Percentiles rank a stretch among this genome's conserved stretches.
phyloP scores from a whole-genome alignment of 106 monocot species.

The Dendrobium catenatum region DNA sequence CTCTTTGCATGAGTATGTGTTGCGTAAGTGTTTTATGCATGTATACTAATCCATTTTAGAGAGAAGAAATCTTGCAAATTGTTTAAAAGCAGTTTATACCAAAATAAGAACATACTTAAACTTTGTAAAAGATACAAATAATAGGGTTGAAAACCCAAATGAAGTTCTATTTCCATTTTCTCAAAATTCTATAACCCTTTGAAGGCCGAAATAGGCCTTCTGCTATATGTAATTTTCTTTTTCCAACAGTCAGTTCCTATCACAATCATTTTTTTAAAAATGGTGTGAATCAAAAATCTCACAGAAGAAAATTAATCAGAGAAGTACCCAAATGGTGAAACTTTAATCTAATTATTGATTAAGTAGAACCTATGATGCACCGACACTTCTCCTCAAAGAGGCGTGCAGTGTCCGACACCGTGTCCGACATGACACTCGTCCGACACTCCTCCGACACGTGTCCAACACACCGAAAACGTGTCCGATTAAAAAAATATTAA shows the following conservation, averaged over 20 bases:
- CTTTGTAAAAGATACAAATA: not conserved
- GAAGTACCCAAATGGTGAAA: not conserved
- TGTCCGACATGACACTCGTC: too few relatives aligned
- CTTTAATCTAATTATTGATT: not conserved
- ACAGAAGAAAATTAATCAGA: not conserved
- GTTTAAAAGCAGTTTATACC: not conserved
- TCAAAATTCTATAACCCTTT: not conserved
- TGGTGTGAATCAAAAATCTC: not conserved
- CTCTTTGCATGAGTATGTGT: too few relatives aligned
- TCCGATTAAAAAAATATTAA: too few relatives aligned
- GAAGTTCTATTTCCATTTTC: not conserved
- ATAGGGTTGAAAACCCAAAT: not conserved
- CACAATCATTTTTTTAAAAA: not conserved
- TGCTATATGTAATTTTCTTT: not conserved
- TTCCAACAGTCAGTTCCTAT: not conserved
- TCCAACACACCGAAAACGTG: too few relatives aligned
- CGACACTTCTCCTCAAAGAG: too few relatives aligned
- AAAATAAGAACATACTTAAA: not conserved
- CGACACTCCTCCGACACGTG: too few relatives aligned
- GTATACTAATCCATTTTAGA: not conserved
- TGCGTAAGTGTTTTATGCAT: not conserved
- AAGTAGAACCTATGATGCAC: not conserved
- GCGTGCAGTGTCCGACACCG: too few relatives aligned
- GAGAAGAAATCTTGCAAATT: not conserved
- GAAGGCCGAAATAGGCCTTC: too few relatives aligned